Conservation (phyloP, 2,329 filamentous ascomycete species). For the Mycocentrospora acerina region DNA sequence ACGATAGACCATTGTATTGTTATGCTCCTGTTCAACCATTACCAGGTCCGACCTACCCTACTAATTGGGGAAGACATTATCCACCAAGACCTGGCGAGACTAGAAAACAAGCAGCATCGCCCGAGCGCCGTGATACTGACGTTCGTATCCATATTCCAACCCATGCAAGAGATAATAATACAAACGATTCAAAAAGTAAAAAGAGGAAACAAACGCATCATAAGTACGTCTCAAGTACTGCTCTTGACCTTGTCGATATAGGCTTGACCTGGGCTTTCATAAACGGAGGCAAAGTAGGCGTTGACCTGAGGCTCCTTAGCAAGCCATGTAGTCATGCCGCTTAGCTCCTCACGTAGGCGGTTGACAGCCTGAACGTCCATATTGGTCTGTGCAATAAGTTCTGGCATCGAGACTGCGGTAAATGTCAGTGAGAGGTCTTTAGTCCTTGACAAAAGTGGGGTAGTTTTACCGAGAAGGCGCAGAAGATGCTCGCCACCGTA, state of each 20-base stretch:
- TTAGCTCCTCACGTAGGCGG: constrained; percentile 83
- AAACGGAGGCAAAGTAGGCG: constrained; percentile 75
- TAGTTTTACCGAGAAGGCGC: constrained; percentile 75
- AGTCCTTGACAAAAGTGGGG: not conserved
- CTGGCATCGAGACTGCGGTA: constrained; percentile 76
- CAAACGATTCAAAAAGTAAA: constrained; percentile 5
- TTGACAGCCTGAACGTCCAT: constrained; percentile 93
- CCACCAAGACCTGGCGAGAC: not conserved
- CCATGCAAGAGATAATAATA: constrained; percentile 17
- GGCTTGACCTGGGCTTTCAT: constrained; percentile 70
- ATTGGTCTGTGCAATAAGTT: constrained; percentile 94
- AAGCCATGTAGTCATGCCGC: constrained; percentile 84
- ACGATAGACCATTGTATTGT: no score
- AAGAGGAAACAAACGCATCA: not conserved
- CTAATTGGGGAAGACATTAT: not conserved
- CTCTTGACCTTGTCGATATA: constrained; percentile 68
- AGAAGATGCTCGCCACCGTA: constrained; percentile 93
- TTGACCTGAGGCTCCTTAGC: constrained; percentile 65
- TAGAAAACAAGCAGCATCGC: constrained; percentile 4
- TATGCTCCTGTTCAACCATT: no score
- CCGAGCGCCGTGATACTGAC: constrained; percentile 14
- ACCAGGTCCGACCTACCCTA: no score
- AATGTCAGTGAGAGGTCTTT: not conserved
- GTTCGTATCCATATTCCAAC: constrained; percentile 4
- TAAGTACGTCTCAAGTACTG: constrained; percentile 24